These are phyloP conservation scores for Kwoniella shandongensis DNA, from an alignment of 768 basidiomycete species.

Conservation along the genomic window DNA sequence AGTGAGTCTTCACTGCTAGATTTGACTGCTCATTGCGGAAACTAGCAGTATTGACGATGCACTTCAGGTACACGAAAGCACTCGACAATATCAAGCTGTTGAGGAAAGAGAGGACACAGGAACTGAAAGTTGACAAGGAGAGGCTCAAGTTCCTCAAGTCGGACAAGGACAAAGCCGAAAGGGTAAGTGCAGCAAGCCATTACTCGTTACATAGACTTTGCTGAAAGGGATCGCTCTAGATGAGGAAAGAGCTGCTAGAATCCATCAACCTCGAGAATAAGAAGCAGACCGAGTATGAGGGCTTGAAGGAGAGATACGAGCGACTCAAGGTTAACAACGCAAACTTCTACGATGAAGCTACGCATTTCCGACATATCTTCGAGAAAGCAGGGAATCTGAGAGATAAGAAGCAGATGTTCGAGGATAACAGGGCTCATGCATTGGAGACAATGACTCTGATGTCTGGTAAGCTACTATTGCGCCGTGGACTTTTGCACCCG, in stretches of 20 bases:
- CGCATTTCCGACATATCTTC: slow-evolving; percentile 71
- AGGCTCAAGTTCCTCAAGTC: slow-evolving; percentile 70
- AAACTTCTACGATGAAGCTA: slow-evolving; percentile 73
- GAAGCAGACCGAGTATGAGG: slow-evolving; percentile 74
- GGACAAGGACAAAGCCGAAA: slow-evolving; percentile 84
- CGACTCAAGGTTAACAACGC: slow-evolving; percentile 59
- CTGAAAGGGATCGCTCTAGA: slow-evolving; percentile 19
- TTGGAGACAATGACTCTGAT: slow-evolving; percentile 68
- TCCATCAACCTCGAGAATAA: slow-evolving; percentile 68
- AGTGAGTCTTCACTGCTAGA: slow-evolving; percentile 59
- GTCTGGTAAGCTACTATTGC: slow-evolving; percentile 57
- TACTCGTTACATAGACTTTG: neutral
- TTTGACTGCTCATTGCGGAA: neutral
- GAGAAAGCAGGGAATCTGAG: slow-evolving; percentile 66
- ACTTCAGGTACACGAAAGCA: slow-evolving; percentile 86
- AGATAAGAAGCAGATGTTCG: slow-evolving; percentile 63
- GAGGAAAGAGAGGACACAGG: slow-evolving; percentile 84
- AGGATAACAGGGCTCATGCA: slow-evolving; percentile 65
- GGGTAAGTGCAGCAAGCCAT: slow-evolving; percentile 53
- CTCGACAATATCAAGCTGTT: slow-evolving; percentile 85
- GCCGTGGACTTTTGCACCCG: neutral
- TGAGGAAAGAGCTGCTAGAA: slow-evolving; percentile 59
- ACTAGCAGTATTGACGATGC: neutral
- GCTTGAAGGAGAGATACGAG: slow-evolving; percentile 67
- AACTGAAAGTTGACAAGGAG: slow-evolving; percentile 91